A percentile compares a stretch with the other conserved stretches of the same genome.
phyloP scores from a whole-genome alignment of 2,329 filamentous ascomycete genomes.

The Xylaria polymorpha region DNA sequence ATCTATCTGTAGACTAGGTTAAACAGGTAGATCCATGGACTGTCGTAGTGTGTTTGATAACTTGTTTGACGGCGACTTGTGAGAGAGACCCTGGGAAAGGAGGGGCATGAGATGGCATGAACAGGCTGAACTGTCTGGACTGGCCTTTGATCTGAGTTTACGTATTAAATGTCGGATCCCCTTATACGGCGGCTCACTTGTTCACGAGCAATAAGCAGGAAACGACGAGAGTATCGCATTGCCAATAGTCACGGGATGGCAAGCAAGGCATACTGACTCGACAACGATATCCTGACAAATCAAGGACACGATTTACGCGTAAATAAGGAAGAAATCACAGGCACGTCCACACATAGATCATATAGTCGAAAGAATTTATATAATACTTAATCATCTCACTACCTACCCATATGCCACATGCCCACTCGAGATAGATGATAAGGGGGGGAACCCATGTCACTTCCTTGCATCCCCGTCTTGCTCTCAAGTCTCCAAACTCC shows the following conservation, averaged over 20 bases:
- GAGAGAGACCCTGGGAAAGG: too few relatives aligned
- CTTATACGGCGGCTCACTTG: background rate
- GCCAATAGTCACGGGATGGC: background rate
- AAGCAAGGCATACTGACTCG: too few relatives aligned
- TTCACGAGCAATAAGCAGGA: too few relatives aligned
- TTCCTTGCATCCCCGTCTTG: background rate
- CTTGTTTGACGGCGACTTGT: background rate
- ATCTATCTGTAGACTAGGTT: background rate
- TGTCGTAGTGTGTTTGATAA: background rate
- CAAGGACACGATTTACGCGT: background rate
- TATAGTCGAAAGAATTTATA: background rate
- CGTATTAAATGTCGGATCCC: background rate
- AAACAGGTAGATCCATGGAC: background rate
- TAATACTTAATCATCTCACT: conserved; percentile 8
- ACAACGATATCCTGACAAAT: background rate
- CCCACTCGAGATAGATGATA: background rate
- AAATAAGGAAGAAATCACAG: background rate
- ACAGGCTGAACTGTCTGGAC: background rate
- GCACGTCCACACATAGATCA: conserved; percentile 6
- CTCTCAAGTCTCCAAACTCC: conserved; percentile 1
- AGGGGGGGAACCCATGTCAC: background rate
- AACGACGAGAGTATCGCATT: background rate
- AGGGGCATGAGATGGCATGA: background rate
- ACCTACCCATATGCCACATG: conserved; percentile 15
- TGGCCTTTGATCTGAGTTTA: too few relatives aligned